Evolutionary conservation across 2,329 filamentous ascomycete genomes (phyloP).

Genomic region (Cordyceps cicadae): DNA sequence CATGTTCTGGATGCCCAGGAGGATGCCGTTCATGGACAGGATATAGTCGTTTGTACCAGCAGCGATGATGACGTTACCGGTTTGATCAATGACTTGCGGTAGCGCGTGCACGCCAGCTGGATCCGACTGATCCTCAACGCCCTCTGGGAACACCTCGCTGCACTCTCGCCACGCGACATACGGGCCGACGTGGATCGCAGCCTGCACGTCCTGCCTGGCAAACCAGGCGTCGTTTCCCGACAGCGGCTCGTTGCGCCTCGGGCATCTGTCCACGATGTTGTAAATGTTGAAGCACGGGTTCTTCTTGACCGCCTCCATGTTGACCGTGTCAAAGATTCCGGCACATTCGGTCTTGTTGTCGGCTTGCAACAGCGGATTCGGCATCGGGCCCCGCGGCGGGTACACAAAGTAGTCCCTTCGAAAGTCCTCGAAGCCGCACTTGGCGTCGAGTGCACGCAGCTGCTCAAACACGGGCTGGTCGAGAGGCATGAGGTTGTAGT

Average conservation of each 20-base stretch:
- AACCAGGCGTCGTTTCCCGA: slow-evolving; percentile 69
- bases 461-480: slow-evolving; percentile 49
- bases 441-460: slow-evolving; percentile 42
- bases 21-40: slow-evolving; percentile 58
- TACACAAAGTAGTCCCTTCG: slow-evolving; percentile 55
- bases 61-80: slow-evolving; percentile 63
- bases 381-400: slow-evolving; percentile 56
- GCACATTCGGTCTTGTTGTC: slow-evolving; percentile 23
- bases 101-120: slow-evolving; percentile 41
- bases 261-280: slow-evolving; percentile 64
- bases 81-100: slow-evolving; percentile 63
- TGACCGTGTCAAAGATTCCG: slow-evolving; percentile 47
- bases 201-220: slow-evolving; percentile 60
- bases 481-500: slow-evolving; percentile 51
- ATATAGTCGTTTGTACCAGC: slow-evolving; percentile 65
- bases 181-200: slow-evolving; percentile 55
- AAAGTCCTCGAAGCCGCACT: slow-evolving; percentile 56
- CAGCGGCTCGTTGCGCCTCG: slow-evolving; percentile 59
- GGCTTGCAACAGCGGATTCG: slow-evolving; percentile 36
- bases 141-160: slow-evolving; percentile 27
- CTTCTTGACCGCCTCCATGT: slow-evolving; percentile 40
- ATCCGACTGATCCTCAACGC: slow-evolving; percentile 40
- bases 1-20: slow-evolving; percentile 72
- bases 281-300: slow-evolving; percentile 81
- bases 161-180: slow-evolving; percentile 46